Base-by-base conservation (phyloP, 345 rosid genomes). In the Draba incana region DNA sequence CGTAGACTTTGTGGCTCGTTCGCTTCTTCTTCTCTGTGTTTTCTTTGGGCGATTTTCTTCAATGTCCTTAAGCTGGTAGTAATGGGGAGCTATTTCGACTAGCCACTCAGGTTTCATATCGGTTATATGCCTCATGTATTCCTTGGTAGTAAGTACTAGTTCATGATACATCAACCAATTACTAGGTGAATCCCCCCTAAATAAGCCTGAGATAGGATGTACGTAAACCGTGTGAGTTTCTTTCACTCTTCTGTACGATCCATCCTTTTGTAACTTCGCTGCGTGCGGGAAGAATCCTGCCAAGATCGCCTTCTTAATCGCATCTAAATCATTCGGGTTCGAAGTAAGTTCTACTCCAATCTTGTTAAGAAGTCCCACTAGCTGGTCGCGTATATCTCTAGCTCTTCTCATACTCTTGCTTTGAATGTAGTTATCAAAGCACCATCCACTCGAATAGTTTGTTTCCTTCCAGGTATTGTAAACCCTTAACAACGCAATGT, bases 81-180 rank as follows among this genome's bases (percentile, higher is more conserved):
- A 91, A 51, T 89, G 98, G 1, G 98, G 99, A 14, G 96, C 96
- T 77, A 94, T 85, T 79, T 94, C 98, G 39, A 91, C 80, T 76
- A 94, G 76, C 98, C 99, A 94, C 44, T 91, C 95, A 0, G 99
- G 99, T 71, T 89, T 89, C 76, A 91, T 85, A 66, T 94, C 98
- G 35, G 92, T 86, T 30, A 83, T 87, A 81, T 89, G 91, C 81
- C 95, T 81, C 97, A 94, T 87, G 61, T 94, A 94, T 66, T 91
- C 97, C 77, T 89, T 94, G 24, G 88, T 84, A 39, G 99, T 94
- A 47, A 94, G 83, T 48, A 94, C 96, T 69, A 94, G 75, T 62
- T 91, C 96, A 72, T 91, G 92, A 75, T 86, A 94, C 49, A 91
- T 75, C 53, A 89, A 85, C 96, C 96, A 91, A 53, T 92, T 85